Evolutionary conservation across 2,329 filamentous ascomycete genomes (phyloP), one percentile per base, ranked within the genome.

Genomic region (Paecilomyces sp.): DNA sequence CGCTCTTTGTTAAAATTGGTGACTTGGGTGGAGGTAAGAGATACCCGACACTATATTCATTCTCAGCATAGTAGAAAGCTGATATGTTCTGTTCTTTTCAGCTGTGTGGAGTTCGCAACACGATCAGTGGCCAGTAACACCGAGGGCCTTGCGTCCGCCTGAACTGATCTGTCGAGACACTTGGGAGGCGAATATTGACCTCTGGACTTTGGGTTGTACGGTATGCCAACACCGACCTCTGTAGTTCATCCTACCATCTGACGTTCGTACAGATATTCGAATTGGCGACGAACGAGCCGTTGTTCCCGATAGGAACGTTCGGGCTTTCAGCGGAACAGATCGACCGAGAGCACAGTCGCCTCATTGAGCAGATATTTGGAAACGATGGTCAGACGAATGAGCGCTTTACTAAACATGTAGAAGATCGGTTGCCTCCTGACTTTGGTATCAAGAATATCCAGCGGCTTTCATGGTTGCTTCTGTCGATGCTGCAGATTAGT

Each of bases 11-110:
- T 25, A 65, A 57, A 60, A 66, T 67, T 60, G 63, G 65, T 52
- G 65, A 67, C 62, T 18, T 68, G 25, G 66, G 62, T 58, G 64
- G 63, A 62, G 66, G 65, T 67, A 64, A 55, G 47, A 59, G 60
- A 51, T 22, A 22, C 1, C 22, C 22, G 22, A 1, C 22, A 22
- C 22, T 22, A 22, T 22, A 22, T 22, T 22, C 22, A 22, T 22
- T 22, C 22, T 22, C 22, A 22, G 2, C 22, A 22, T 22, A 22
- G 22, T 22, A 22, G 22, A 22, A 22, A 22, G 22, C 22, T 22
- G 22, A 22, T 2, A 22, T 22, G 22, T 2, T 22, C 22, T 22
- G 22, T 22, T 22, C 22, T 22, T 22, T 22, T 22, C 22, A 22
- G 56, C 56, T 50, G 28, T 41, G 57, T 61, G 52, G 60, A 51